Conservation (phyloP, 768 basidiomycete genomes). For the Dacryopinax primogenitus region DNA sequence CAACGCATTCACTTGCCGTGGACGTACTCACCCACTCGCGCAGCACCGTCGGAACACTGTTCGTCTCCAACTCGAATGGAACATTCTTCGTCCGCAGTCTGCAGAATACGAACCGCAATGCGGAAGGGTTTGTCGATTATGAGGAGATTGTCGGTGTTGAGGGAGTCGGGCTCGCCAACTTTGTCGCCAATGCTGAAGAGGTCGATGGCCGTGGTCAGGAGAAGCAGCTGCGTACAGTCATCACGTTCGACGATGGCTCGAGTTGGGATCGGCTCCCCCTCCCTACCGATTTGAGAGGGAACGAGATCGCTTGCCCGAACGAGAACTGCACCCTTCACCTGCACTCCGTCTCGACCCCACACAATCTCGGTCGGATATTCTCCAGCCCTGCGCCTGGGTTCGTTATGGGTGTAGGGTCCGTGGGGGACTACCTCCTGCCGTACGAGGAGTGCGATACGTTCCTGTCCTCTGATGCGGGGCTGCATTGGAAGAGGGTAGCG, state of each 20-base stretch:
- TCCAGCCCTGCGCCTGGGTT: constrained; percentile 89
- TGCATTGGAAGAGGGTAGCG: constrained; percentile 69
- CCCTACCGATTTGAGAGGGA: constrained; percentile 40
- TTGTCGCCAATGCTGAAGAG: constrained; percentile 70
- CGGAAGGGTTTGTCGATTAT: constrained; percentile 80
- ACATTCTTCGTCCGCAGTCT: constrained; percentile 88
- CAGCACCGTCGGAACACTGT: constrained; percentile 68
- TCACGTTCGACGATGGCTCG: constrained; percentile 81
- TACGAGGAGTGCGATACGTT: constrained; percentile 91
- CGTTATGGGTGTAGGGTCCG: constrained; percentile 90
- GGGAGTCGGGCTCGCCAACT: constrained; percentile 83
- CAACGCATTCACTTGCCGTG: constrained; percentile 83
- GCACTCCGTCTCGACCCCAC: constrained; percentile 81
- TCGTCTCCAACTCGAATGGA: constrained; percentile 91
- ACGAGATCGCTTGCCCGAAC: constrained; percentile 49
- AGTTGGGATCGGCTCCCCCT: not conserved
- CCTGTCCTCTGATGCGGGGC: constrained; percentile 76
- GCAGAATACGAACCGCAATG: constrained; percentile 84
- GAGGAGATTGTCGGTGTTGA: constrained; percentile 77
- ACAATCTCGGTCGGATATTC: constrained; percentile 89
- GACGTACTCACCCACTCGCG: constrained; percentile 65
- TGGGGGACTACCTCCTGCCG: constrained; percentile 50
- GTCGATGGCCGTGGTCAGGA: constrained; percentile 55
- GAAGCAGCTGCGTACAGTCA: constrained; percentile 64
- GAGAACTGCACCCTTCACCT: constrained; percentile 76